A percentile compares a stretch with the other conserved stretches of the same genome.
Conservation (phyloP, 225 moss, liverwort and hornwort genomes). For the Physcomitrellopsis africana region DNA sequence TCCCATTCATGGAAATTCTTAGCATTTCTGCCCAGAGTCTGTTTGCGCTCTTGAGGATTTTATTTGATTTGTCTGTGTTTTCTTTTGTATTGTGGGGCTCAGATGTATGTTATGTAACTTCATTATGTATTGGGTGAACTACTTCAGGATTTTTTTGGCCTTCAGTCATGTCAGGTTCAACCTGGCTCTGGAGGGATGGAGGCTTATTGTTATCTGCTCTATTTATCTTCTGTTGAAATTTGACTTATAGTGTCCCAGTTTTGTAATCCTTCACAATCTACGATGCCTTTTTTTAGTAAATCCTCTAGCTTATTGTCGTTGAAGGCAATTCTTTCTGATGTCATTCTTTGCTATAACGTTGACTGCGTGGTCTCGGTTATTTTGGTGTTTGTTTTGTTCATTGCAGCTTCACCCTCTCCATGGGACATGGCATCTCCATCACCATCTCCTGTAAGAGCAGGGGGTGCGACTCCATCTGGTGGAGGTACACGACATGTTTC, state of each 20-base stretch:
- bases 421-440: conserved; percentile 94
- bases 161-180: conserved; percentile 3
- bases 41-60: not conserved
- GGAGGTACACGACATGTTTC: conserved; percentile 54
- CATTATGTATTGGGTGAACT: not conserved
- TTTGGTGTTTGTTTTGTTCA: conserved; percentile 4
- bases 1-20: not conserved
- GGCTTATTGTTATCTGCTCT: not conserved
- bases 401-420: conserved; percentile 84
- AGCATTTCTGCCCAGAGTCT: conserved; percentile 1
- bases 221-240: not conserved
- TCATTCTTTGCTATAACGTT: not conserved
- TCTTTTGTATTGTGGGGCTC: conserved; percentile 10
- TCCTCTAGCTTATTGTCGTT: not conserved
- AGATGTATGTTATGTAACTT: conserved; percentile 7
- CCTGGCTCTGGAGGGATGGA: conserved; percentile 18
- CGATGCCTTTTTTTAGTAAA: not conserved
- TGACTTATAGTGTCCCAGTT: not conserved
- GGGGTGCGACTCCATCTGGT: conserved; percentile 57
- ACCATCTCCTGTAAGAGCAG: conserved; percentile 87
- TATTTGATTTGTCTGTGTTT: conserved; percentile 6
- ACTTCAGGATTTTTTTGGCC: not conserved
- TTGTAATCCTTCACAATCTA: not conserved
- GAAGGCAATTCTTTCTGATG: not conserved
- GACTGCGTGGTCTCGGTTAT: conserved; percentile 5